A percentile compares a stretch with the other conserved stretches of the same genome.
phyloP scores from a whole-genome alignment of 805 yeast species.

The Suhomyces prunicola region DNA sequence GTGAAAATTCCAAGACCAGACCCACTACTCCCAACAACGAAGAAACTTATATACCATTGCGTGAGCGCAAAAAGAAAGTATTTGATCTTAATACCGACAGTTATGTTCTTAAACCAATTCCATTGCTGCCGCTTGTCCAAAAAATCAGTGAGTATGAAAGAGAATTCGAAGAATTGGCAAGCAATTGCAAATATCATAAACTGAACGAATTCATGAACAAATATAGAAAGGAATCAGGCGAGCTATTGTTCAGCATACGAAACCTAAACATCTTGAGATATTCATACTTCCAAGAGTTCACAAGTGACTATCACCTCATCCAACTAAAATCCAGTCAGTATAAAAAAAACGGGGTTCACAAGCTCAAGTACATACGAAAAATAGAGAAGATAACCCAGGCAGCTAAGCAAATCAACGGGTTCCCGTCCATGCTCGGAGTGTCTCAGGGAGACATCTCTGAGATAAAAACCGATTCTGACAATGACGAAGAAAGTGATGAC shows the following conservation, averaged over 20 bases:
- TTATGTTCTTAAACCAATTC: conserved; percentile 7
- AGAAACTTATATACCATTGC: conserved; percentile 8
- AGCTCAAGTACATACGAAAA: conserved; percentile 10
- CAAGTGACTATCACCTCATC: conserved; percentile 7
- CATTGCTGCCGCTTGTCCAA: conserved; percentile 9
- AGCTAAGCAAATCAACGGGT: conserved; percentile 2
- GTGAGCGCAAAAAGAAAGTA: conserved; percentile 9
- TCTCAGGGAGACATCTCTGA: not conserved
- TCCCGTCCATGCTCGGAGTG: conserved; percentile 5
- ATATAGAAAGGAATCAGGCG: conserved; percentile 3
- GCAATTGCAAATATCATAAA: conserved; percentile 5
- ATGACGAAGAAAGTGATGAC: conserved; percentile 3
- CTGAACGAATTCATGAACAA: conserved; percentile 11
- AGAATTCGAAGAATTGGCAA: conserved; percentile 5
- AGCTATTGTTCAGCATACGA: conserved; percentile 8
- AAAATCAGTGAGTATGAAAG: conserved; percentile 12
- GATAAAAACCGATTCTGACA: conserved; percentile 6
- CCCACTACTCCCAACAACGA: not conserved
- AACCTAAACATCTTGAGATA: conserved; percentile 13
- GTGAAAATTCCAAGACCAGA: not conserved
- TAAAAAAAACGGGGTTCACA: conserved; percentile 4
- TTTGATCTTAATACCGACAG: conserved; percentile 9
- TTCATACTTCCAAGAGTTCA: conserved; percentile 14
- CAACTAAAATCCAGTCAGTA: conserved; percentile 3
- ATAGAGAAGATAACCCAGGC: conserved; percentile 3